These are phyloP conservation scores for Diddensiella transvaalensis DNA, from an alignment of 805 yeast species.

Conservation along the genomic window DNA sequence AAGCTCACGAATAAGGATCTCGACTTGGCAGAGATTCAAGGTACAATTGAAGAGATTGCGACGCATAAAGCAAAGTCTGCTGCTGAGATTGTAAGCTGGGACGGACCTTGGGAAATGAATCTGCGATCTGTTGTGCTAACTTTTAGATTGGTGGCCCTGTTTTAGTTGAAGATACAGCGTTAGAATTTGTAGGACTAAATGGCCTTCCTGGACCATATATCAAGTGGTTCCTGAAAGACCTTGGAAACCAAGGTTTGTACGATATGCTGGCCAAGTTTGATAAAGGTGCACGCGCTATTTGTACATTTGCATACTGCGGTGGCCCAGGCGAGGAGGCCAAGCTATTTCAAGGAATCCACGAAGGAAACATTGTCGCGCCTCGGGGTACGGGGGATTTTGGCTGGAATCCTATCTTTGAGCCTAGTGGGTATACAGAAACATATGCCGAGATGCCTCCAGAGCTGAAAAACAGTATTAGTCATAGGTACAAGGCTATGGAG, in stretches of 20 bases:
- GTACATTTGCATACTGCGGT: slow-evolving; percentile 88
- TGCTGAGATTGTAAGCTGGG: slow-evolving; percentile 46
- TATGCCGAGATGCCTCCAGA: slow-evolving; percentile 86
- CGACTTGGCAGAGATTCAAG: slow-evolving; percentile 91
- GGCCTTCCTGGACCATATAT: slow-evolving; percentile 92
- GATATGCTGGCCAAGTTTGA: slow-evolving; percentile 77
- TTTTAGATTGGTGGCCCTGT: slow-evolving; percentile 65
- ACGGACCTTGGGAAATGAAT: too few relatives aligned
- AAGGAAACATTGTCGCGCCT: slow-evolving; percentile 72
- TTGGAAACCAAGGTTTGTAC: slow-evolving; percentile 75
- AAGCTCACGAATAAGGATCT: slow-evolving; percentile 58
- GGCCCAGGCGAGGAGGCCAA: slow-evolving; percentile 71
- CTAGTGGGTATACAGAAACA: slow-evolving; percentile 67
- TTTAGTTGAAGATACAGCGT: slow-evolving; percentile 91
- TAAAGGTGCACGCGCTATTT: slow-evolving; percentile 80
- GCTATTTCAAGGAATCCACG: slow-evolving; percentile 79
- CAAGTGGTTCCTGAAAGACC: slow-evolving; percentile 66
- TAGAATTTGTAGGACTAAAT: slow-evolving; percentile 75
- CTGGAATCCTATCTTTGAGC: slow-evolving; percentile 91
- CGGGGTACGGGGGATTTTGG: slow-evolving; percentile 86
- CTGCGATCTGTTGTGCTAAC: too few relatives aligned
- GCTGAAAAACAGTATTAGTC: slow-evolving; percentile 78
- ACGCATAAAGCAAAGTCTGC: slow-evolving; percentile 75
- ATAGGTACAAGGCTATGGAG: slow-evolving; percentile 78
- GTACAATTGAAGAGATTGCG: slow-evolving; percentile 77